Evolutionary conservation across 1,284 basidiomycete species (phyloP).

Genomic region (Cutaneotrichosporon cavernicola): DNA sequence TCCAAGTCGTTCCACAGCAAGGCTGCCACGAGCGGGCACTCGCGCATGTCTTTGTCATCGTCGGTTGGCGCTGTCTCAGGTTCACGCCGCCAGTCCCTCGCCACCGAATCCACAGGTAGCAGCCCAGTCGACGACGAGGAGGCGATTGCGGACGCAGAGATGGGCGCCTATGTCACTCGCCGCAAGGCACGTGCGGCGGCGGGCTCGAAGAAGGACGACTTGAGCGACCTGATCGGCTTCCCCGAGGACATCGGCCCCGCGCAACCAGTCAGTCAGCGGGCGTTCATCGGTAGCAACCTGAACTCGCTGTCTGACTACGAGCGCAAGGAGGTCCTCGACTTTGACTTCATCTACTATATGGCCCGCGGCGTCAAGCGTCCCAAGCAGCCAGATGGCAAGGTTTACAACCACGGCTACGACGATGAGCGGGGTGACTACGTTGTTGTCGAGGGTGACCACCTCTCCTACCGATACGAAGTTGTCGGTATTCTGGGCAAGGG

Average conservation of each 20-base stretch:
- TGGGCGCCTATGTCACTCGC: conserved; percentile 88
- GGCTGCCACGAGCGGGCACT: conserved; percentile 23
- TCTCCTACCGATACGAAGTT: conserved; percentile 94
- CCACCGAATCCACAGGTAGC: conserved; percentile 49
- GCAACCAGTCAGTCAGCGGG: conserved; percentile 65
- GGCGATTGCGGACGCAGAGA: conserved; percentile 87
- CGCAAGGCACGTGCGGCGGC: conserved; percentile 82
- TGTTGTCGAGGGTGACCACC: conserved; percentile 85
- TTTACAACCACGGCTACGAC: conserved; percentile 94
- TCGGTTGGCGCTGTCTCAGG: conserved; percentile 39
- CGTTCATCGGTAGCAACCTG: conserved; percentile 46
- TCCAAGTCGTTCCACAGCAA: conserved; percentile 48
- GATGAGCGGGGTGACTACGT: conserved; percentile 98
- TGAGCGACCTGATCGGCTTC: conserved; percentile 87
- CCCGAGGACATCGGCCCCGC: conserved; percentile 81
- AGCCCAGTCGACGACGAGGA: conserved; percentile 83
- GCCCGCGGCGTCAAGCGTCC: conserved; percentile 34
- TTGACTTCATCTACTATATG: conserved; percentile 73
- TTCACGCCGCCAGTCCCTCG: conserved; percentile 38
- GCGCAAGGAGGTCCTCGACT: conserved; percentile 86
- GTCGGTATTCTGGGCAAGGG: conserved; percentile 92
- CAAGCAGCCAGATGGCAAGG: conserved; percentile 61
- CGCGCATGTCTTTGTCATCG: conserved; percentile 42
- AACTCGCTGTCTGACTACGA: conserved; percentile 80
- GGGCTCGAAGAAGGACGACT: conserved; percentile 67